Base-by-base conservation (phyloP, 768 basidiomycete species). In the Tylopilus cervinicoccineus region DNA sequence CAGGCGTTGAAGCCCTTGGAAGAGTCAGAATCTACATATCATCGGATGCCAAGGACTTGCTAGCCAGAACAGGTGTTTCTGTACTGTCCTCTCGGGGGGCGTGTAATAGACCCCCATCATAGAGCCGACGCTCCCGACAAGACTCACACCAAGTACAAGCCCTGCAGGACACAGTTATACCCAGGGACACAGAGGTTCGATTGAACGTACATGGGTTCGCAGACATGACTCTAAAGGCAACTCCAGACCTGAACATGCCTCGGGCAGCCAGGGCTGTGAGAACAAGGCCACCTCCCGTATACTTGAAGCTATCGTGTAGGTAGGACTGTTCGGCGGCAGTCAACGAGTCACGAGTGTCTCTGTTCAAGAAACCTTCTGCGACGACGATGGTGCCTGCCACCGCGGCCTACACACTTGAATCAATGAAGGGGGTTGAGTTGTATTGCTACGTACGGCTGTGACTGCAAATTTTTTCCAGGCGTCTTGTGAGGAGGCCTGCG, bases 41-140 rank as follows among this genome's bases (percentile, higher is more conserved):
- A 27, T 20, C 17, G 33, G 10, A 50, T 12, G 17, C 3, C 0
- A 11, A 23, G 17, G 46, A 72, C 81, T 61, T 58, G 82, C 87
- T 56, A 88, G 73, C 88, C 88, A 90, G 67, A 87, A 85, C 12
- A 81, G 63, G 65, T 91, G 89, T 60, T 92, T 92, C 60, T 85
- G 80, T 11, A 86, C 57, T 3, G 80, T 76, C 41, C 79, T 86
- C 58, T 91, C 86, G 1, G 91, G 88, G 28, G 86, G 73, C 0
- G 89, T 93, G 66, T 81, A 85, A 62, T 80, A 80, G 2, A 81
- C 81, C 37, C 86, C 89, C 76, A 88, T 81, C 88, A 94, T 94
- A 5, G 82, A 79, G 0, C 88, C 90, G 48, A 94, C 88, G 51
- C 81, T 78, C 13, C 88, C 88, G 13, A 75, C 83, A 34, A 92